These are phyloP conservation scores for Cryptosporidium viatorum DNA, from an alignment of 169 alveolate species.

Conservation along the genomic window DNA sequence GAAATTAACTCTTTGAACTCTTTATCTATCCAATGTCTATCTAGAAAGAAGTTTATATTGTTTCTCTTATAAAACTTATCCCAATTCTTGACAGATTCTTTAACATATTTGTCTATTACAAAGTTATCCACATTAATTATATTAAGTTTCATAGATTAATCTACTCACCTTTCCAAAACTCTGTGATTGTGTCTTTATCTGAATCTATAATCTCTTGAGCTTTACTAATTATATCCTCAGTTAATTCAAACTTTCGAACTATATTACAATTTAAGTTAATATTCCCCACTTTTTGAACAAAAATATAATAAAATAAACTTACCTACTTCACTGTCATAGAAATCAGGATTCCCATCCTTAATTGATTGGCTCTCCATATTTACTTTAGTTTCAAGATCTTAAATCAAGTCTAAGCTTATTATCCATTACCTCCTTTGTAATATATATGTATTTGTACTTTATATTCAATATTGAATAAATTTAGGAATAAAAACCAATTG, in stretches of 20 bases:
- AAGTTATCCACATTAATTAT: not conserved
- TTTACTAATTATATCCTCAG: conserved; percentile 24
- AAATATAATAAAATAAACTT: not conserved
- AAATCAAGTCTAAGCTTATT: not conserved
- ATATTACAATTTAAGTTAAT: not conserved
- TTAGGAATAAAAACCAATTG: no score
- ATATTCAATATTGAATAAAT: no score
- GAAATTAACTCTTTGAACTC: conserved; percentile 87
- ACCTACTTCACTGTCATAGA: conserved; percentile 69
- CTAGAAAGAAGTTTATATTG: conserved; percentile 89
- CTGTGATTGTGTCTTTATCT: conserved; percentile 51
- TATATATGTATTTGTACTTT: no score
- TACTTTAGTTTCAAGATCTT: not conserved
- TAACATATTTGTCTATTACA: conserved; percentile 80
- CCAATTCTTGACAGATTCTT: conserved; percentile 89
- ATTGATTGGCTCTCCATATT: not conserved
- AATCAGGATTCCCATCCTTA: conserved; percentile 37
- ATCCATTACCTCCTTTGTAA: not conserved
- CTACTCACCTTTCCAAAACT: conserved; percentile 68
- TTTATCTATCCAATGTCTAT: conserved; percentile 90
- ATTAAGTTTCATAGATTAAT: no score
- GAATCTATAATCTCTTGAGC: conserved; percentile 42
- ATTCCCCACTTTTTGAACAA: not conserved
- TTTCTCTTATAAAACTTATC: conserved; percentile 91
- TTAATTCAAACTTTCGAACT: conserved; percentile 55